Evolutionary conservation across 495 filamentous ascomycete genomes (phyloP).

Genomic region (Bacidia rubella): DNA sequence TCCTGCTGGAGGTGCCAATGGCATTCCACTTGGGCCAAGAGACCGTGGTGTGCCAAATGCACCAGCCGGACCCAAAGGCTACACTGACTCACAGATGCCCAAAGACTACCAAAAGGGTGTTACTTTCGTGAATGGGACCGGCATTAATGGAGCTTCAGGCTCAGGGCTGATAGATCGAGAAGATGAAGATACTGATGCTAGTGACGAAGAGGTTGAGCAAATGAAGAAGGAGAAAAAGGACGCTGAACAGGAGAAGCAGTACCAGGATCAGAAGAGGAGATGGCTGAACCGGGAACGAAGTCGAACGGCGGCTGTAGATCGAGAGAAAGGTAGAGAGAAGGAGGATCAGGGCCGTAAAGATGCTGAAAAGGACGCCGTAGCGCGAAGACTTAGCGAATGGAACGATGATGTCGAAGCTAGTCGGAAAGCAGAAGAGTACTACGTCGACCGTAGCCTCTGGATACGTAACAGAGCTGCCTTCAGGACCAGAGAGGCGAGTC

Average conservation of each 20-base stretch:
- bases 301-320: constrained; percentile 67
- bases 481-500: constrained; percentile 53
- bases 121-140: constrained; percentile 73
- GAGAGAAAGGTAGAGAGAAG: constrained; percentile 65
- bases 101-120: constrained; percentile 73
- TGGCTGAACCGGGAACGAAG: constrained; percentile 84
- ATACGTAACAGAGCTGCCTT: constrained; percentile 64
- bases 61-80: constrained; percentile 64
- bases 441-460: constrained; percentile 72
- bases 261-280: constrained; percentile 71
- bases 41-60: constrained; percentile 58
- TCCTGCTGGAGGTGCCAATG: constrained; percentile 62
- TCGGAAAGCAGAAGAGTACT: constrained; percentile 68
- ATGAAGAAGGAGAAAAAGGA: constrained; percentile 56
- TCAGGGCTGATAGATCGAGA: constrained; percentile 45
- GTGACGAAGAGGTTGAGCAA: constrained; percentile 73
- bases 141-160: constrained; percentile 42
- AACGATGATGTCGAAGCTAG: constrained; percentile 72
- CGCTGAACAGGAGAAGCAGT: constrained; percentile 65
- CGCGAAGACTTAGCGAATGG: constrained; percentile 65
- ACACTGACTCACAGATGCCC: constrained; percentile 55
- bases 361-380: constrained; percentile 54
- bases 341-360: constrained; percentile 46
- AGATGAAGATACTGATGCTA: constrained; percentile 80
- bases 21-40: constrained; percentile 73